Base-by-base conservation (phyloP, 768 basidiomycete species). In the Suillus ampliporus region DNA sequence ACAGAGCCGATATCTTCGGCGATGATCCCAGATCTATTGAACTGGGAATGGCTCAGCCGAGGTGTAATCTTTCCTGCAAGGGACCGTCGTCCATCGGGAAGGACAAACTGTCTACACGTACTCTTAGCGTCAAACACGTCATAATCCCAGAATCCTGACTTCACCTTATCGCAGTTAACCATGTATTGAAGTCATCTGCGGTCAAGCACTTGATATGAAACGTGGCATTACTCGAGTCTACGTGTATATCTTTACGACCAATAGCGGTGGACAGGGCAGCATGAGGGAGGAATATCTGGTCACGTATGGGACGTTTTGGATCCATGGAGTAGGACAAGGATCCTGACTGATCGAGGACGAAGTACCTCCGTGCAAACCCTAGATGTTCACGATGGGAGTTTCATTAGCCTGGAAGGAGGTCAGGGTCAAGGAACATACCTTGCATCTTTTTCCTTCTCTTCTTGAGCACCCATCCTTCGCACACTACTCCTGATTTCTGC, bases 371-470 rank as follows among this genome's bases (percentile, higher is more conserved):
- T 19, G 92, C 93, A 76, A 92, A 94, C 11, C 93, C 93, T 94
- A 72, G 10, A 37, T 6, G 9, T n/a, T n/a, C n/a, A 47, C 34
- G 57, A 5, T 28, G 1, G 15, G 44, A 64, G 57, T 35, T 47
- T 35, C 28, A 53, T 54, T 15, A 28, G 57, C 26, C 23, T 35
- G 26, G 34, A 66, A 11, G 4, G 44, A 41, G 11, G 57, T 35
- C 60, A 38, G 56, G 38, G 51, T 37, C 9, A 40, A 51, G 44
- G 43, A 60, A 61, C 75, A 56, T 67, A 88, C 92, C 92, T 80
- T 94, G 93, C 89, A 94, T 89, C 79, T 86, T 92, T 82, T 92
- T 93, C 66, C 92, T 80, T 67, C 92, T 81, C 77, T 95, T 95
- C 80, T 94, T 94, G 64, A 94, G 80, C 6, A 94, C 77, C 91